Conservation (phyloP, 306 rosid genomes). For the Gynostemma pentaphyllum region DNA sequence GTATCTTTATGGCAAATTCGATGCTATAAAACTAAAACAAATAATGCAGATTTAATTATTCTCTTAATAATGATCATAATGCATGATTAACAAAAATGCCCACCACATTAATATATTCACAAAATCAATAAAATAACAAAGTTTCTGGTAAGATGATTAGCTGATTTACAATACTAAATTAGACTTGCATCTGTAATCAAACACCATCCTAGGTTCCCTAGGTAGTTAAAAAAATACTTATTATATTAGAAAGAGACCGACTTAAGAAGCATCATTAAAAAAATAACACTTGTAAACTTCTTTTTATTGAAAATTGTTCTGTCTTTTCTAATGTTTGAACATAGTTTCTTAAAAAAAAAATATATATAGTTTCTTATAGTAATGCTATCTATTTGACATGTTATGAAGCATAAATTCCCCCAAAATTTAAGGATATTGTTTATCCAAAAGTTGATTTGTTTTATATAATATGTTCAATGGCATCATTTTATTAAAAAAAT, state of each 20-base stretch:
- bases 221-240: neutral
- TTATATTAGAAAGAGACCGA: neutral
- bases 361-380: no score
- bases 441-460: neutral
- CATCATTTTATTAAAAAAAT: no score
- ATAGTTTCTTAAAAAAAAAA: conserved; percentile 6
- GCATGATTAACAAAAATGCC: neutral
- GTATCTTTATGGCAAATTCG: no score
- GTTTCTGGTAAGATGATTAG: neutral
- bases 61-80: neutral
- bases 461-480: no score
- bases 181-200: neutral
- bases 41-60: neutral
- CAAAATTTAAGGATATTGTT: neutral
- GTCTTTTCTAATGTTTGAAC: neutral
- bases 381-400: conserved; percentile 1
- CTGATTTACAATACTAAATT: neutral
- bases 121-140: neutral
- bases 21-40: no score
- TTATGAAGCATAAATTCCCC: neutral
- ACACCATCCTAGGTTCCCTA: neutral
- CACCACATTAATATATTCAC: neutral
- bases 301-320: neutral
- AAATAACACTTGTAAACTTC: neutral
- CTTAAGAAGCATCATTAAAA: neutral